Percentiles rank a stretch among this genome's conserved stretches.
phyloP scores from a whole-genome alignment of 2,329 filamentous ascomycete genomes.

The Ciborinia camelliae region DNA sequence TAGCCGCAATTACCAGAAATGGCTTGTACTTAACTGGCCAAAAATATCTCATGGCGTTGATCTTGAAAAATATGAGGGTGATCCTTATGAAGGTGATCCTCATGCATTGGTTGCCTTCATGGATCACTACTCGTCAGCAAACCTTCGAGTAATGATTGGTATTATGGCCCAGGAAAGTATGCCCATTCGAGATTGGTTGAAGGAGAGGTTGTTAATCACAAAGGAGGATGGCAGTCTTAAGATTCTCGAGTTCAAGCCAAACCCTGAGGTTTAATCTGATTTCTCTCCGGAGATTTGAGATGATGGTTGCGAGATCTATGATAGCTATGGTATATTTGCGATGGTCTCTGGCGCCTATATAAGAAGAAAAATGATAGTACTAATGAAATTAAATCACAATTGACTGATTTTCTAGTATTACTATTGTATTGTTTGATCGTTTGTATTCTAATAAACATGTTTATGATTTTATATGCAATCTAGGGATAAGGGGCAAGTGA shows the following conservation, averaged over 20 bases:
- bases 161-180: background rate
- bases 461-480: background rate
- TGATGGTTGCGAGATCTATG: background rate
- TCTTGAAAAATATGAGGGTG: background rate
- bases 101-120: background rate
- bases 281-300: background rate
- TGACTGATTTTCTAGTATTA: too few species aligned
- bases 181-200: background rate
- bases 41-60: background rate
- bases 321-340: background rate
- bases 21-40: background rate
- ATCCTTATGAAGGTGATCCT: background rate
- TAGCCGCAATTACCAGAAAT: background rate
- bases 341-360: too few species aligned
- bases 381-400: too few species aligned
- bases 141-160: background rate
- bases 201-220: background rate
- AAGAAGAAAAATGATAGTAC: too few species aligned
- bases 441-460: too few species aligned
- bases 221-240: background rate
- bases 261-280: background rate
- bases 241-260: background rate
- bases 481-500: background rate
- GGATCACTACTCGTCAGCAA: background rate
- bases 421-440: background rate